phyloP scores from a whole-genome alignment of 768 basidiomycete genomes.

The Podaxis sp. region DNA sequence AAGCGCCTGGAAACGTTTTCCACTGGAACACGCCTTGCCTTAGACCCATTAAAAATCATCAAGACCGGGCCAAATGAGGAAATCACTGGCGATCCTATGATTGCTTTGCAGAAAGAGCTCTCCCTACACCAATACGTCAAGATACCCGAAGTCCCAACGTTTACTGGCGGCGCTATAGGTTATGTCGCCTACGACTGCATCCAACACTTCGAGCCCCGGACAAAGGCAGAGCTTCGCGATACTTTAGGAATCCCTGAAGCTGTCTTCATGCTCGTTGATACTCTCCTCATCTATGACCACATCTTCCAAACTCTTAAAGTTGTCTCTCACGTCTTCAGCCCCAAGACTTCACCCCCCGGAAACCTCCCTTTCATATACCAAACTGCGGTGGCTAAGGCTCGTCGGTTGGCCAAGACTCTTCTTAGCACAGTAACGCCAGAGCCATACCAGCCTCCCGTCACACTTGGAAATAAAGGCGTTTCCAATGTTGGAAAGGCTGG shows the following conservation, averaged over 20 bases:
- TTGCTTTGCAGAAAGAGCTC: slow-evolving; percentile 80
- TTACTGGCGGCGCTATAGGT: slow-evolving; percentile 96
- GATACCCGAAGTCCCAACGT: slow-evolving; percentile 88
- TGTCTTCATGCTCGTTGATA: slow-evolving; percentile 95
- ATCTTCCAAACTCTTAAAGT: slow-evolving; percentile 93
- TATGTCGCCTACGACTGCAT: slow-evolving; percentile 97
- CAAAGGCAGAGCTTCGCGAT: slow-evolving; percentile 70
- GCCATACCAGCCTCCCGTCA: slow-evolving; percentile 59
- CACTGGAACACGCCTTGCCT: neutral
- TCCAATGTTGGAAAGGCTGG: slow-evolving; percentile 94
- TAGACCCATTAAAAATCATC: slow-evolving; percentile 92
- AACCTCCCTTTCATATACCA: slow-evolving; percentile 85
- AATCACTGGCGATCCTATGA: slow-evolving; percentile 82
- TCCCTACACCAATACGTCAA: slow-evolving; percentile 84
- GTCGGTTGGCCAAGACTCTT: slow-evolving; percentile 72
- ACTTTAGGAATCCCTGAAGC: slow-evolving; percentile 89
- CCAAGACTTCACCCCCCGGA: slow-evolving; percentile 57
- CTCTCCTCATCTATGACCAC: slow-evolving; percentile 95
- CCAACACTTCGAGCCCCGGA: slow-evolving; percentile 95
- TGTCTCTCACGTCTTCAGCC: slow-evolving; percentile 92
- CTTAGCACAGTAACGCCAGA: slow-evolving; percentile 51
- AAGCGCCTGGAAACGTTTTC: no score
- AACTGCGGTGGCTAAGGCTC: slow-evolving; percentile 78
- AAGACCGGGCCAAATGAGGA: slow-evolving; percentile 86
- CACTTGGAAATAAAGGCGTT: slow-evolving; percentile 60